Conservation (phyloP, 2,329 filamentous ascomycete genomes). For the Rhynchosporium graminicola region DNA sequence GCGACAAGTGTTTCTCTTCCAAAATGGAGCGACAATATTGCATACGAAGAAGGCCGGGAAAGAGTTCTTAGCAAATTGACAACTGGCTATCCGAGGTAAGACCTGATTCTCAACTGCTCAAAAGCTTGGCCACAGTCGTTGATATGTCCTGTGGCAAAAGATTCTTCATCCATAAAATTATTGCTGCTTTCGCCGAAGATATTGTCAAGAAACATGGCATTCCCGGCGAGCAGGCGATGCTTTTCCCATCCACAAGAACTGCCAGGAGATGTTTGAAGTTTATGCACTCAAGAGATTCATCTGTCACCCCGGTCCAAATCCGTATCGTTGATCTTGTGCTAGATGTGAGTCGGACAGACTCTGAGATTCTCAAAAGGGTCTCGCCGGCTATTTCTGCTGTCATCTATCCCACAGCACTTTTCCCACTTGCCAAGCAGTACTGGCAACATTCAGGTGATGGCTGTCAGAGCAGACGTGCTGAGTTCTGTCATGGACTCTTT, state of each 20-base stretch:
- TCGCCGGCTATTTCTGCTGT: slow-evolving; percentile 67
- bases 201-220: slow-evolving; percentile 66
- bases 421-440: slow-evolving; percentile 81
- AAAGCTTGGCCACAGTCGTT: slow-evolving; percentile 23
- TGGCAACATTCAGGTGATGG: slow-evolving; percentile 98
- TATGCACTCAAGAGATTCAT: slow-evolving; percentile 60
- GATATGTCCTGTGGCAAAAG: slow-evolving; percentile 46
- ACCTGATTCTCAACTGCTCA: slow-evolving; percentile 6
- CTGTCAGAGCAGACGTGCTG: slow-evolving; percentile 84
- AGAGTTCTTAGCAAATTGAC: slow-evolving; percentile 86
- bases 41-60: slow-evolving; percentile 87
- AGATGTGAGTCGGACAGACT: slow-evolving; percentile 53
- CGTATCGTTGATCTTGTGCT: slow-evolving; percentile 64
- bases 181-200: slow-evolving; percentile 69
- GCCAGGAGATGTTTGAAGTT: slow-evolving; percentile 77
- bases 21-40: slow-evolving; percentile 88
- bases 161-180: slow-evolving; percentile 89
- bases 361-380: slow-evolving; percentile 55
- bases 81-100: slow-evolving; percentile 83
- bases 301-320: slow-evolving; percentile 51
- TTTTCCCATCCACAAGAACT: slow-evolving; percentile 73
- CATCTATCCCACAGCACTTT: slow-evolving; percentile 67
- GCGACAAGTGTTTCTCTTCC: slow-evolving; percentile 95
- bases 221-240: slow-evolving; percentile 68
- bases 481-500: slow-evolving; percentile 80